phyloP scores from a whole-genome alignment of 2,329 filamentous ascomycete species.

The Chrysosporium queenslandicum region DNA sequence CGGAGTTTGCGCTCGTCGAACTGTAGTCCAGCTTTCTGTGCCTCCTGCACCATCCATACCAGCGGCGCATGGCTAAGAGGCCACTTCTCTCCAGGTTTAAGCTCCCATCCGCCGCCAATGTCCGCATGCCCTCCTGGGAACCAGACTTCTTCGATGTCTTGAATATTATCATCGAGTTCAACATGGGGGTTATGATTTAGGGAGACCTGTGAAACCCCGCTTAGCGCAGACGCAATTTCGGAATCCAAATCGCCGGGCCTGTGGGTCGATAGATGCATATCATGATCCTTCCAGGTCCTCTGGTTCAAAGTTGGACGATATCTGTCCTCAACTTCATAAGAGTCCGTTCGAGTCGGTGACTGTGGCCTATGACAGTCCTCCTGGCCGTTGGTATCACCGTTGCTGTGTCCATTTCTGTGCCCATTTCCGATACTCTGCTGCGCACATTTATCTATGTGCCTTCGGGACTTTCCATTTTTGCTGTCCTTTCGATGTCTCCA shows the following conservation, averaged over 20 bases:
- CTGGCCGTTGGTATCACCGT: slow-evolving; percentile 1
- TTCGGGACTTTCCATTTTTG: neutral
- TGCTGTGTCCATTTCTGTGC: neutral
- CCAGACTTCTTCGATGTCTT: slow-evolving; percentile 46
- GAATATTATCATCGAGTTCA: slow-evolving; percentile 21
- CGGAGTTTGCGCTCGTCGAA: slow-evolving; percentile 61
- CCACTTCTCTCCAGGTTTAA: slow-evolving; percentile 24
- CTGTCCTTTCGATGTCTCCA: neutral
- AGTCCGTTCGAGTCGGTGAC: neutral
- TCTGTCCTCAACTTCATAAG: slow-evolving; percentile 6
- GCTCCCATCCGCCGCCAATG: slow-evolving; percentile 46
- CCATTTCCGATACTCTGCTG: neutral
- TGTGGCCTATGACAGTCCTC: neutral
- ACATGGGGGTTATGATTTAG: neutral
- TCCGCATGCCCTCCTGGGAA: slow-evolving; percentile 48
- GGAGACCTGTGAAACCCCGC: slow-evolving; percentile 1
- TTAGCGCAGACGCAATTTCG: slow-evolving; percentile 2
- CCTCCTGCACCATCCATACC: slow-evolving; percentile 46
- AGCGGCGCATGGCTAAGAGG: slow-evolving; percentile 43
- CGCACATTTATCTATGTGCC: neutral
- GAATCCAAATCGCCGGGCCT: neutral
- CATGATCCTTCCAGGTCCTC: neutral
- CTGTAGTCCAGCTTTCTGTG: slow-evolving; percentile 53
- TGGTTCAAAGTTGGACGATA: slow-evolving; percentile 7
- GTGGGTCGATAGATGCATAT: neutral